These are phyloP conservation scores for Exutisphaerella laricina DNA, from an alignment of 2,329 filamentous ascomycete species.

Conservation along the genomic window DNA sequence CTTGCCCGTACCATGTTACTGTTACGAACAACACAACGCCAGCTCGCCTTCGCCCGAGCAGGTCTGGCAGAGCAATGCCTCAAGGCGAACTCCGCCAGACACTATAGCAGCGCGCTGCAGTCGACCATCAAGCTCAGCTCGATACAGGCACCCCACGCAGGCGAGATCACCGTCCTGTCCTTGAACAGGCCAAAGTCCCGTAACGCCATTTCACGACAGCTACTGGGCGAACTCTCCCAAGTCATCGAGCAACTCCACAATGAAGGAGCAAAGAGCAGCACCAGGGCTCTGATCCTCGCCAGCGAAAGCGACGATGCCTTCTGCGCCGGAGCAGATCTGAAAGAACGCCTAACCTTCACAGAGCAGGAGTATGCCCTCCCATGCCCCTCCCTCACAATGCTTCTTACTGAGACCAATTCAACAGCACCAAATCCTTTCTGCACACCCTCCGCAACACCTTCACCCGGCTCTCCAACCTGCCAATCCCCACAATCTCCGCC, in stretches of 20 bases:
- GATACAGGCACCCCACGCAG: constrained; percentile 70
- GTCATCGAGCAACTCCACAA: constrained; percentile 66
- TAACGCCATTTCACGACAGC: constrained; percentile 80
- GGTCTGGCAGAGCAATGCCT: constrained; percentile 11
- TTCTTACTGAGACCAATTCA: constrained; percentile 4
- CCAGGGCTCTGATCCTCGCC: constrained; percentile 74
- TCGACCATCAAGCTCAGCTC: constrained; percentile 60
- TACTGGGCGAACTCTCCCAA: constrained; percentile 65
- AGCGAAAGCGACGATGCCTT: constrained; percentile 83
- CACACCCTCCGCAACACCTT: constrained; percentile 70
- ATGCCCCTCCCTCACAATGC: not conserved
- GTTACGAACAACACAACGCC: constrained; percentile 5
- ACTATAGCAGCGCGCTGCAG: constrained; percentile 17
- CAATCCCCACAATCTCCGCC: constrained; percentile 84
- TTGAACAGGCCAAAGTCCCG: constrained; percentile 78
- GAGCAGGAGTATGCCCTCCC: constrained; percentile 61
- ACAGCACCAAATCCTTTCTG: constrained; percentile 75
- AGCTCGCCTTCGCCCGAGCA: constrained; percentile 2
- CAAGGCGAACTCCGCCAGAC: constrained; percentile 4
- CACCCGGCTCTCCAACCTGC: constrained; percentile 64
- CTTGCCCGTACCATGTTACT: constrained; percentile 12
- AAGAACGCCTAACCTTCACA: constrained; percentile 74
- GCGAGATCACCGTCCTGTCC: constrained; percentile 81
- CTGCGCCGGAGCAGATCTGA: constrained; percentile 91
- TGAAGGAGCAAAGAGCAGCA: constrained; percentile 54